Evolutionary conservation across 1,139 yeast genomes (phyloP), one percentile per base, ranked within the genome.

Genomic region (Diutina pseudorugosa): DNA sequence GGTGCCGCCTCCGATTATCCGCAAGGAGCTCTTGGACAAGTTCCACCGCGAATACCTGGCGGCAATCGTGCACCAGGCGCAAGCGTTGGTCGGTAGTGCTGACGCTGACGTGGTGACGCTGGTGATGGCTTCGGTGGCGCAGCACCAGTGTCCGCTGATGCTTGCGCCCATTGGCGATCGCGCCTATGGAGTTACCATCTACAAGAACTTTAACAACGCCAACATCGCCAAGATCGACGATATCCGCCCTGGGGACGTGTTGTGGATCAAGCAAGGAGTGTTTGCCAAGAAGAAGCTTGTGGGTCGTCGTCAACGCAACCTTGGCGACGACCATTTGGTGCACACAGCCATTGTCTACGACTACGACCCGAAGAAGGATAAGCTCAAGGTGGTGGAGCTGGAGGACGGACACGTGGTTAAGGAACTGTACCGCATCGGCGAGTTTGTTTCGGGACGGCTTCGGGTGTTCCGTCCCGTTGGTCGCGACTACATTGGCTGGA

Each of bases 181-280:
- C 59, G 77, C 89, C 0, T 87, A 70, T 65, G 98, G 98, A 45
- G 85, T 80, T 0, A 72, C 83, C 2, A 73, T 91, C 51, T 88
- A 85, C 65, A 71, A 75, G 59, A 83, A 82, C 62, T 49, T 48
- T 42, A 69, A 65, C 55, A 80, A 78, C 60, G 73, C 78, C 51
- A 82, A 82, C 44, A 78, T 82, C 14, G 72, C 76, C 20, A 79
- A 78, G 58, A 60, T 70, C 36, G 93, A 82, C 53, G 87, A 82
- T 50, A 78, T 89, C 54, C 76, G 78, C 52, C 83, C 94, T 0
- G 98, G 98, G 54, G 98, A 93, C 64, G 73, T 93, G 18, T 68
- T 89, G 51, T 85, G 89, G 56, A 77, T 89, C 57, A 79, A 83
- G 60, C 80, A 81, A 55, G 96, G 90, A 9, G 77, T 77, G 56